These are phyloP conservation scores for Apophysomyces sp. DNA, from an alignment of 371 early-diverging fungal species.

Conservation along the genomic window DNA sequence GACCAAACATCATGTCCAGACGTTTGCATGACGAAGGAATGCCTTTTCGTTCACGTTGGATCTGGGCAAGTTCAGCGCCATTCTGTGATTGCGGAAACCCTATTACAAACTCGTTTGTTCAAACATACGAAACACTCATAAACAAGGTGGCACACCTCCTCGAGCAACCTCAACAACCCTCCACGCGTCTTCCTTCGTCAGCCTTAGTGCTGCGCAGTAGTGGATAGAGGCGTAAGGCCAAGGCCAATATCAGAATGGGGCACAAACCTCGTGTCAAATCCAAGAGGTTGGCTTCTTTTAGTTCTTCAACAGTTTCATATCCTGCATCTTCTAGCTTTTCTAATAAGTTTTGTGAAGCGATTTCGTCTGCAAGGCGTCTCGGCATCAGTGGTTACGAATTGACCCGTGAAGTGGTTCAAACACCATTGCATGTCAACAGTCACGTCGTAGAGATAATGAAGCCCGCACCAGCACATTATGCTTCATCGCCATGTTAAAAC, in stretches of 20 bases:
- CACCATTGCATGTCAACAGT: background rate
- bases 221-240: background rate
- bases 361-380: conserved; percentile 4
- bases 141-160: conserved; percentile 7
- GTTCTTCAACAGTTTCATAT: conserved; percentile 23
- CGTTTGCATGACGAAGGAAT: conserved; percentile 42
- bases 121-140: background rate
- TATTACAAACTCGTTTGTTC: background rate
- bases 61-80: background rate
- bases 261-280: conserved; percentile 23
- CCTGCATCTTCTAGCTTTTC: conserved; percentile 25
- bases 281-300: conserved; percentile 14
- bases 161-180: conserved; percentile 3
- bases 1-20: conserved; percentile 46
- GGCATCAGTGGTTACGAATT: background rate
- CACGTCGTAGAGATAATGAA: background rate
- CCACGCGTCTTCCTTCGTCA: conserved; percentile 2
- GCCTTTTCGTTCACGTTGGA: conserved; percentile 6
- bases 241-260: no score
- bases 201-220: conserved; percentile 1
- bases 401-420: no score
- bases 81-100: background rate
- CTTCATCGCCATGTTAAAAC: conserved; percentile 58
- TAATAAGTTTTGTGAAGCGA: conserved; percentile 2
- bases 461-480: background rate